Evolutionary conservation across 2,329 filamentous ascomycete genomes (phyloP).

Genomic region (Aspergillus transmontanensis): DNA sequence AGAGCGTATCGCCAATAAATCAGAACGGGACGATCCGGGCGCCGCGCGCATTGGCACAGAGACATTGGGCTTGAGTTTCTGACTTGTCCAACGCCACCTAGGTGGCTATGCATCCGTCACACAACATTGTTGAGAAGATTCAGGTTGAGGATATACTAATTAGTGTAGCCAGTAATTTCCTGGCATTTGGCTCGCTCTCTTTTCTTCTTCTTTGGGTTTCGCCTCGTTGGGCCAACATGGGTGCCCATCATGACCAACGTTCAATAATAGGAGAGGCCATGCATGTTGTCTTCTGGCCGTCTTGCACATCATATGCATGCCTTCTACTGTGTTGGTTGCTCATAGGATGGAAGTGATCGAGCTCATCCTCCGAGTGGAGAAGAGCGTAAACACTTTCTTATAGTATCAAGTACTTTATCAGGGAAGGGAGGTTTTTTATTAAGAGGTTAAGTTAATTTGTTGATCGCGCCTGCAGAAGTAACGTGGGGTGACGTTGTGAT

Average conservation of each 20-base stretch:
- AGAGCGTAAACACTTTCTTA: too few species aligned
- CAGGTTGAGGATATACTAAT: background rate
- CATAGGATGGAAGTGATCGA: background rate
- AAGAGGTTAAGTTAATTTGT: background rate
- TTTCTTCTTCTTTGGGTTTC: background rate
- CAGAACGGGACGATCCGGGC: background rate
- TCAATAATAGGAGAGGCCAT: background rate
- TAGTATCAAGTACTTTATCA: background rate
- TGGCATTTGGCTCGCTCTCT: too few species aligned
- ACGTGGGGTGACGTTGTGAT: slow-evolving; percentile 9
- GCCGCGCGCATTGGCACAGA: background rate
- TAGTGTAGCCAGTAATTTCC: background rate
- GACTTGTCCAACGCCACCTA: slow-evolving; percentile 24
- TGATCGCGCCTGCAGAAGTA: background rate
- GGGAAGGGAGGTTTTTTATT: background rate
- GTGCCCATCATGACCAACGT: background rate
- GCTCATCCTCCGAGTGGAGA: background rate
- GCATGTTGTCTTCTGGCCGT: background rate
- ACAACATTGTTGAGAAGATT: slow-evolving; percentile 2
- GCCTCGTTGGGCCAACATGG: background rate
- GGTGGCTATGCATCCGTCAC: slow-evolving; percentile 12
- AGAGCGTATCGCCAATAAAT: background rate
- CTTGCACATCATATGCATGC: background rate
- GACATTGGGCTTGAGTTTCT: slow-evolving; percentile 9
- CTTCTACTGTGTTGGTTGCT: background rate